Evolutionary conservation across 495 filamentous ascomycete species (phyloP).

Genomic region (Jackrogersella minutella): DNA sequence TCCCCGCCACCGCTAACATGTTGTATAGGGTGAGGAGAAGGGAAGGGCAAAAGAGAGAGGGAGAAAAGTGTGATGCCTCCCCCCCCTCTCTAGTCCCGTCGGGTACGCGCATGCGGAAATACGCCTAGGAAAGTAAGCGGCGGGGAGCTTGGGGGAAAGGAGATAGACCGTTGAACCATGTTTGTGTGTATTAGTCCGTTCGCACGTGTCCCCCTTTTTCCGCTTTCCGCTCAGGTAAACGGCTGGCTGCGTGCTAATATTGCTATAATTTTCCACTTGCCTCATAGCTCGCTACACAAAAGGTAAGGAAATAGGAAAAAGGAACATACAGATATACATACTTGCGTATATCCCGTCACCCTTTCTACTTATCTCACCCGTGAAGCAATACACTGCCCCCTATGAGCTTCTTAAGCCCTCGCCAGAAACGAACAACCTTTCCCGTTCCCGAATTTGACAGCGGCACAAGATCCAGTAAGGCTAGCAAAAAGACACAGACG

Average conservation of each 20-base stretch:
- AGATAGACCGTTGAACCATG: slow-evolving; percentile 1
- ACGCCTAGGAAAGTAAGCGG: neutral
- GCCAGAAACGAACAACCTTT: slow-evolving; percentile 1
- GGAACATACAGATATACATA: neutral
- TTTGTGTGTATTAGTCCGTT: slow-evolving; percentile 17
- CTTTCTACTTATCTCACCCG: neutral
- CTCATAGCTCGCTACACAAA: no score
- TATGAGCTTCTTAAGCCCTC: neutral
- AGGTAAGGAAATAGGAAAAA: neutral
- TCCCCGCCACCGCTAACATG: neutral
- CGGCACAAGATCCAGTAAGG: neutral
- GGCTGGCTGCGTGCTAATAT: neutral
- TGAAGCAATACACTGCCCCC: neutral
- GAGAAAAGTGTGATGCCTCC: neutral
- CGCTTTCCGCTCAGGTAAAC: slow-evolving; percentile 6
- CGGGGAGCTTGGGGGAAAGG: neutral
- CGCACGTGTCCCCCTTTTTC: neutral
- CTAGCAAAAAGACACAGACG: neutral
- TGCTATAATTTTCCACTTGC: no score
- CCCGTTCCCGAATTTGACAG: neutral
- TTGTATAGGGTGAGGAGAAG: neutral
- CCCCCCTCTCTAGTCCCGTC: slow-evolving; percentile 6
- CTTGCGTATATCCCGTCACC: neutral
- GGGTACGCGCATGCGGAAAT: slow-evolving; percentile 24
- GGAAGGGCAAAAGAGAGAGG: no score